phyloP scores from a whole-genome alignment of 306 rosid genomes.

The Carpinus viminea region DNA sequence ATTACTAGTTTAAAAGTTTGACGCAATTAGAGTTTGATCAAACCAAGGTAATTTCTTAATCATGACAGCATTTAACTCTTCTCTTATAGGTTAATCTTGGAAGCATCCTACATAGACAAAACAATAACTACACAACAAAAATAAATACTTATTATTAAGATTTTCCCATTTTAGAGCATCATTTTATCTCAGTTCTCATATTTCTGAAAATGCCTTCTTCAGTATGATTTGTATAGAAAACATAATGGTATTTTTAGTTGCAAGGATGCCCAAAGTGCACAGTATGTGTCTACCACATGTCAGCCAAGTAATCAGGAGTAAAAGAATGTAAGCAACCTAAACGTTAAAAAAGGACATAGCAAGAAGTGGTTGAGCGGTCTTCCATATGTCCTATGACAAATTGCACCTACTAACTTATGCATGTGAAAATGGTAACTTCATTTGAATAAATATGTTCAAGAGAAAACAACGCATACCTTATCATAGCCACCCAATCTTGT shows the following conservation, averaged over 20 bases:
- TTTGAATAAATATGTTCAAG: not conserved
- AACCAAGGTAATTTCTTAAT: slow-evolving; percentile 20
- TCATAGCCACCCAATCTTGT: slow-evolving; percentile 97
- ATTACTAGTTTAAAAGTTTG: not conserved
- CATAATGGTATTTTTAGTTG: not conserved
- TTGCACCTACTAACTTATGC: not conserved
- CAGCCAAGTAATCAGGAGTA: not conserved
- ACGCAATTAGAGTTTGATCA: not conserved
- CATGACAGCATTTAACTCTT: not conserved
- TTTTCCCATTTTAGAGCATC: not conserved
- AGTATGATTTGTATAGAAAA: not conserved
- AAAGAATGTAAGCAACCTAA: not conserved
- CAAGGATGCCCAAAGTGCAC: not conserved
- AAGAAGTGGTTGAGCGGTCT: not conserved
- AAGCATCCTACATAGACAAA: not conserved
- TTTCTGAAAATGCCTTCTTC: not conserved
- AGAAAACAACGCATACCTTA: slow-evolving; percentile 54
- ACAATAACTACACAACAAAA: not conserved
- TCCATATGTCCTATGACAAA: not conserved
- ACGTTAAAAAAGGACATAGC: not conserved
- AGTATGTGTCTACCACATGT: not conserved
- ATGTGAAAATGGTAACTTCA: slow-evolving; percentile 6
- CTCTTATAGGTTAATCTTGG: not conserved
- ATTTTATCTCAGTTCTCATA: not conserved
- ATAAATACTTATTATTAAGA: not conserved